These are phyloP conservation scores for Populus nigra DNA, from an alignment of 345 rosid species.

Conservation along the genomic window DNA sequence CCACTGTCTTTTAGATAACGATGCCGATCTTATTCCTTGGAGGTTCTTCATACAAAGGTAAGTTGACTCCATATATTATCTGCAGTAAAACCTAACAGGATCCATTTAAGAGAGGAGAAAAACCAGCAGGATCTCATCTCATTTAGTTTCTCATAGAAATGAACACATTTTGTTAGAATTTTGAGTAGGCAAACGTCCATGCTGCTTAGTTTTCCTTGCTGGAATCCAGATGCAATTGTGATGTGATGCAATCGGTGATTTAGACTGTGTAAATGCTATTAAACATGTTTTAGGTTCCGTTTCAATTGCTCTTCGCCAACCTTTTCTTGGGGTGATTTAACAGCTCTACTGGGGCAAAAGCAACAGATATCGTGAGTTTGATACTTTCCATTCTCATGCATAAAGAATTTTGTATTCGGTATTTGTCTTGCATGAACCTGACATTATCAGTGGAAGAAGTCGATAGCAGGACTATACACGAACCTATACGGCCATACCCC, in stretches of 20 bases:
- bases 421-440: neutral
- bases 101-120: accelerated
- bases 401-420: neutral
- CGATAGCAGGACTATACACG: neutral
- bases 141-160: neutral
- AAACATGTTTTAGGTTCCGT: neutral
- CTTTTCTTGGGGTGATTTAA: neutral
- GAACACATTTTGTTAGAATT: no score
- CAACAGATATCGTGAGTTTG: neutral
- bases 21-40: neutral
- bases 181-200: neutral
- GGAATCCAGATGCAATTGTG: neutral
- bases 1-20: neutral
- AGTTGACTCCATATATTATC: neutral
- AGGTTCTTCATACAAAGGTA: neutral
- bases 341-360: neutral
- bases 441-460: no score
- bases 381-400: neutral
- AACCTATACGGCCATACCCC: neutral
- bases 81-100: neutral
- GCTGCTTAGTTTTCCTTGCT: neutral
- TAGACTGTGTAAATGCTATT: neutral
- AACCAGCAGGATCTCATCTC: neutral
- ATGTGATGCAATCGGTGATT: neutral
- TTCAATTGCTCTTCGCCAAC: neutral